Conservation (phyloP, 2,329 filamentous ascomycete genomes). For the Paraconiothyrium sp. region DNA sequence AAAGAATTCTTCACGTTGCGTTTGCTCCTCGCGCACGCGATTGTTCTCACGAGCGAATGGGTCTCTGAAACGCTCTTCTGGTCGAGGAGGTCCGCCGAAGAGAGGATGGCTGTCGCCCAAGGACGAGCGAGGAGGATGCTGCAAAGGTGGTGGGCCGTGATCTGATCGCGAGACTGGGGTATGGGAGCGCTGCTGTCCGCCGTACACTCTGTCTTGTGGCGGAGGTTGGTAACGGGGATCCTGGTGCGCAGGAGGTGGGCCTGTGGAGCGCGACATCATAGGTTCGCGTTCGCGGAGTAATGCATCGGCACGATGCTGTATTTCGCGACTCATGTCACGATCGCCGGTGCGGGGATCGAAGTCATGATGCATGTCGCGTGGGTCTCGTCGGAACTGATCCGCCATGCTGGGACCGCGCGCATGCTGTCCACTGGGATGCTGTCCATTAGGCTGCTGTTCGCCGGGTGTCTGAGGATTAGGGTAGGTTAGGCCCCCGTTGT, state of each 20-base stretch:
- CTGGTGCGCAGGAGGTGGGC: constrained; percentile 33
- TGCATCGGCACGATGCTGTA: constrained; percentile 41
- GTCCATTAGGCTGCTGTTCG: constrained; percentile 36
- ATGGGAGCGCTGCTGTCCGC: constrained; percentile 41
- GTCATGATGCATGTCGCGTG: constrained; percentile 40
- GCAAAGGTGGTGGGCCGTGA: constrained; percentile 40
- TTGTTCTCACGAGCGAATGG: constrained; percentile 37
- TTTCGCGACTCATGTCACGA: constrained; percentile 45
- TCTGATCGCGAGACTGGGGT: constrained; percentile 45
- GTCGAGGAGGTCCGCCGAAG: constrained; percentile 34
- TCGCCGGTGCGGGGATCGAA: constrained; percentile 43
- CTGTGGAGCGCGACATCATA: constrained; percentile 29
- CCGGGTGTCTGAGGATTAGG: constrained; percentile 46
- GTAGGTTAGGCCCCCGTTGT: constrained; percentile 42
- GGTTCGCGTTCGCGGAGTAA: constrained; percentile 42
- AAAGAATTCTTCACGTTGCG: constrained; percentile 22
- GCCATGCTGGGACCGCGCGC: constrained; percentile 35
- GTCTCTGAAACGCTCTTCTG: constrained; percentile 41
- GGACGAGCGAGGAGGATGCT: constrained; percentile 45
- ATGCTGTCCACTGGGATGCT: constrained; percentile 34
- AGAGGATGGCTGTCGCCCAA: constrained; percentile 37
- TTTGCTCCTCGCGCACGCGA: constrained; percentile 44
- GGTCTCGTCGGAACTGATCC: constrained; percentile 44
- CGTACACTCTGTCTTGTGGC: constrained; percentile 39
- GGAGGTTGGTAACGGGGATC: constrained; percentile 40